Percentiles rank a stretch among this genome's conserved stretches.
phyloP scores from a whole-genome alignment of 108 stramenopile species.

The Chaetoceros muelleri region DNA sequence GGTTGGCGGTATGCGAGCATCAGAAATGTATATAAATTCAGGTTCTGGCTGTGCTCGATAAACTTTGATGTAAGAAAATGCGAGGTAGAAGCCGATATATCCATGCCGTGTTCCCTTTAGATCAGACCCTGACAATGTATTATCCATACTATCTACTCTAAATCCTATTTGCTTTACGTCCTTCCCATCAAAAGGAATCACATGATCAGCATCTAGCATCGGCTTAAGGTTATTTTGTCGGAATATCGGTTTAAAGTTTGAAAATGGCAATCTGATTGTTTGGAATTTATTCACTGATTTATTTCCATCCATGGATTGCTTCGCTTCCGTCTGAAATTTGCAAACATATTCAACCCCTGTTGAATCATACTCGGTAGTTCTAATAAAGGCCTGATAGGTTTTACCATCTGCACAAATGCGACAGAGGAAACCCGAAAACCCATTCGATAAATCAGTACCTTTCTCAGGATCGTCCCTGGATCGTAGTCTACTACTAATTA shows the following conservation, averaged over 20 bases:
- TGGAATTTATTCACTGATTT: conserved; percentile 45
- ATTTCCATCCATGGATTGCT: conserved; percentile 23
- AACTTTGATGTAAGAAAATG: conserved; percentile 70
- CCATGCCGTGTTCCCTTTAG: background rate
- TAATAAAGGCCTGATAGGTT: conserved; percentile 62
- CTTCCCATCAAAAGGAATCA: conserved; percentile 41
- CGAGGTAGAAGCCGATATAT: conserved; percentile 65
- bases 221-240: conserved; percentile 9
- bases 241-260: conserved; percentile 28
- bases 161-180: conserved; percentile 74
- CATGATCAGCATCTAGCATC: conserved; percentile 10
- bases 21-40: conserved; percentile 73
- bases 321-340: conserved; percentile 54
- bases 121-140: background rate
- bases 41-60: conserved; percentile 71
- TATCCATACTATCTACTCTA: conserved; percentile 9
- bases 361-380: conserved; percentile 52
- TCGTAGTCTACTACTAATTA: conserved; percentile 55
- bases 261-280: conserved; percentile 43
- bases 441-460: conserved; percentile 57
- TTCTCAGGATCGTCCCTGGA: conserved; percentile 52
- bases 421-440: conserved; percentile 68
- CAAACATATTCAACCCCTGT: conserved; percentile 75
- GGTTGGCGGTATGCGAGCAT: conserved; percentile 67
- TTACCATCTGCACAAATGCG: conserved; percentile 67